Evolutionary conservation across 805 yeast species (phyloP), one percentile per base, ranked within the genome.

Genomic region (Brettanomyces bruxellensis): DNA sequence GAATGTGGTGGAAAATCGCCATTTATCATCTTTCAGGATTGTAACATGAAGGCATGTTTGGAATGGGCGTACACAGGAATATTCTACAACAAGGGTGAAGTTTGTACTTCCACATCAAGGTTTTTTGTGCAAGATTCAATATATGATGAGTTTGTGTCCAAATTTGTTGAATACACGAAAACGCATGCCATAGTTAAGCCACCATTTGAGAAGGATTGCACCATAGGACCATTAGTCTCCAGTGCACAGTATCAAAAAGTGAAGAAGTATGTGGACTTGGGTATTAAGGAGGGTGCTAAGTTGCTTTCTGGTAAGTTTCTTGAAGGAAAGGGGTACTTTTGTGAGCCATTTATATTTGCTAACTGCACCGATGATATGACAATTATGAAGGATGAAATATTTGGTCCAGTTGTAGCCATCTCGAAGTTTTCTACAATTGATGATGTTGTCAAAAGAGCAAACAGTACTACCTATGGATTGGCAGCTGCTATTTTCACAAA

Each of bases 401-500:
- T 84, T 52, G 93, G 93, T 45, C 93, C 93, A 37, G 89, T 84
- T 48, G 85, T 83, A 43, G 72, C 86, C 23, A 71, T 81, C 48
- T 68, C 81, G 53, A 83, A 81, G 65, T 84, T 84, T 67, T 67
- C 67, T 56, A 75, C 81, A 46, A 68, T 73, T 46, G 86, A 81
- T 47, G 87, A 84, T 59, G 89, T 72, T 47, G 70, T 83, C 48
- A 65, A 66, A 42, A 68, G 74, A 65, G 88, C 90, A 35, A 84
- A 84, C 63, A 73, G 74, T 62, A 72, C 87, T 38, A 75, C 74
- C 46, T 84, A 80, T 57, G 93, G 91, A 54, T 74, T 84, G 60
- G 90, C 88, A 61, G 86, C 90, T 50, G 88, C 88, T 63, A 68
- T 84, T 46, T 87, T 83, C 69, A 76, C 87, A 36, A 70, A 75